Conservation (phyloP, 257 asterid species). For the Plantago elongata region DNA sequence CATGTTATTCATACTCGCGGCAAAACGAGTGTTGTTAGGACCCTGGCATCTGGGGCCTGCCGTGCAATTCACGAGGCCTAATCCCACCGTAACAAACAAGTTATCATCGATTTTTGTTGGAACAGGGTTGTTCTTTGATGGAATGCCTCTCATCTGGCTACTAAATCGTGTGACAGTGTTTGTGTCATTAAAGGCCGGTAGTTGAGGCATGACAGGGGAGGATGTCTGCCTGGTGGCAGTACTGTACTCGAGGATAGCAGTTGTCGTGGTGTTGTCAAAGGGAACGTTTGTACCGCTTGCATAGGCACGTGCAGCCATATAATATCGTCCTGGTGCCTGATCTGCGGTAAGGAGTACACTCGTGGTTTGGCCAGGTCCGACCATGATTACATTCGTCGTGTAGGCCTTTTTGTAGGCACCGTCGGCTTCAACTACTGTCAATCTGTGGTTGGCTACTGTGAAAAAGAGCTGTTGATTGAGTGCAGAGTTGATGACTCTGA, state of each 20-base stretch:
- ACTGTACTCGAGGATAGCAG: slow-evolving; percentile 54
- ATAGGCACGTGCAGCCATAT: slow-evolving; percentile 55
- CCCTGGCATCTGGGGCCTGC: slow-evolving; percentile 67
- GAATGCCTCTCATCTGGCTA: slow-evolving; percentile 33
- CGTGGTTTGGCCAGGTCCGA: slow-evolving; percentile 72
- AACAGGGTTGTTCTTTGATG: slow-evolving; percentile 28
- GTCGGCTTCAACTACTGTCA: slow-evolving; percentile 57
- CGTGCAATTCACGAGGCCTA: slow-evolving; percentile 45
- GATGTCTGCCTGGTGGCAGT: slow-evolving; percentile 1
- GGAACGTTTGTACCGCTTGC: slow-evolving; percentile 36
- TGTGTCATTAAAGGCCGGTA: slow-evolving; percentile 57
- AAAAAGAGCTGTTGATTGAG: slow-evolving; percentile 65
- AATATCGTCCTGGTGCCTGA: slow-evolving; percentile 42
- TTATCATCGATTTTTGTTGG: slow-evolving; percentile 35
- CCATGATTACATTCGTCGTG: slow-evolving; percentile 45
- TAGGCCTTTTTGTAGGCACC: slow-evolving; percentile 53
- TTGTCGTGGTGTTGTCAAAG: slow-evolving; percentile 62
- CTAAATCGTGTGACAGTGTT: slow-evolving; percentile 36
- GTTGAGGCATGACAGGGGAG: slow-evolving; percentile 37
- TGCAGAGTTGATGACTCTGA: slow-evolving; percentile 66
- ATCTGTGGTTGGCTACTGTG: slow-evolving; percentile 52
- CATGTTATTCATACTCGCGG: slow-evolving; percentile 59
- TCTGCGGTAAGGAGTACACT: slow-evolving; percentile 53
- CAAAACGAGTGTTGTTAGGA: slow-evolving; percentile 50
- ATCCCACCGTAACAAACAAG: slow-evolving; percentile 48